A percentile compares a stretch with the other conserved stretches of the same genome.
Evolutionary conservation across 1,139 yeast species (phyloP).

Genomic region (Kodamaea ohmeri): DNA sequence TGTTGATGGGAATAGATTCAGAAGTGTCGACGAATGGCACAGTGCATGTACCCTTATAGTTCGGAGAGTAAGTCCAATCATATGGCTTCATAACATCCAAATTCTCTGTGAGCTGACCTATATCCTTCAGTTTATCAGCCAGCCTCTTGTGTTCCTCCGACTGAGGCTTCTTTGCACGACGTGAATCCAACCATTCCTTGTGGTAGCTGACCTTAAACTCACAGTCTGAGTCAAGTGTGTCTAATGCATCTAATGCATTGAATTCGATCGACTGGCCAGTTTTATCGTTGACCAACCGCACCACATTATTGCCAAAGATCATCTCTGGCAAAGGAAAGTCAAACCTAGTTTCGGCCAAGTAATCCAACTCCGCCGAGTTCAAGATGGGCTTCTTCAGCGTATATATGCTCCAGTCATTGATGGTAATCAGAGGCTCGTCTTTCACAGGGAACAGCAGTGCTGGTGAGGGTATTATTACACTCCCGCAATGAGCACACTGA

Average conservation of each 20-base stretch:
- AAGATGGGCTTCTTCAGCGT: slow-evolving; percentile 77
- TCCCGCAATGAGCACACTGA: slow-evolving; percentile 63
- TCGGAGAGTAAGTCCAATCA: slow-evolving; percentile 94
- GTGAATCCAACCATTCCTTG: slow-evolving; percentile 77
- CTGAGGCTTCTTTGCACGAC: slow-evolving; percentile 37
- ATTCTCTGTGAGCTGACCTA: slow-evolving; percentile 38
- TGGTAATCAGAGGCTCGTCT: slow-evolving; percentile 64
- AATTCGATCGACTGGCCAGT: slow-evolving; percentile 55
- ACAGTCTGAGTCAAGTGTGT: slow-evolving; percentile 48
- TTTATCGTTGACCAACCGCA: slow-evolving; percentile 46
- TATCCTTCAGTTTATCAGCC: slow-evolving; percentile 30
- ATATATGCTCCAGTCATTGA: slow-evolving; percentile 73
- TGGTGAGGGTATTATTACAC: slow-evolving; percentile 73
- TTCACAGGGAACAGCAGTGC: slow-evolving; percentile 57
- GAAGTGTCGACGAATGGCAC: slow-evolving; percentile 22
- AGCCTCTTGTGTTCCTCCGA: slow-evolving; percentile 27
- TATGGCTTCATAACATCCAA: slow-evolving; percentile 60
- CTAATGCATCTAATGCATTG: slow-evolving; percentile 79
- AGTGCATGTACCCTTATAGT: slow-evolving; percentile 61
- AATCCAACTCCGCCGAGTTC: slow-evolving; percentile 70
- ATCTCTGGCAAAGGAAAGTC: slow-evolving; percentile 91
- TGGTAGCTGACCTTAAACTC: slow-evolving; percentile 73
- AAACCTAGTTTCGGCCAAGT: slow-evolving; percentile 54
- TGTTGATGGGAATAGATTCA: slow-evolving; percentile 61
- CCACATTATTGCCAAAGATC: slow-evolving; percentile 89